Conservation (phyloP, 139 green algal species). For the Nannochloris sp. region DNA sequence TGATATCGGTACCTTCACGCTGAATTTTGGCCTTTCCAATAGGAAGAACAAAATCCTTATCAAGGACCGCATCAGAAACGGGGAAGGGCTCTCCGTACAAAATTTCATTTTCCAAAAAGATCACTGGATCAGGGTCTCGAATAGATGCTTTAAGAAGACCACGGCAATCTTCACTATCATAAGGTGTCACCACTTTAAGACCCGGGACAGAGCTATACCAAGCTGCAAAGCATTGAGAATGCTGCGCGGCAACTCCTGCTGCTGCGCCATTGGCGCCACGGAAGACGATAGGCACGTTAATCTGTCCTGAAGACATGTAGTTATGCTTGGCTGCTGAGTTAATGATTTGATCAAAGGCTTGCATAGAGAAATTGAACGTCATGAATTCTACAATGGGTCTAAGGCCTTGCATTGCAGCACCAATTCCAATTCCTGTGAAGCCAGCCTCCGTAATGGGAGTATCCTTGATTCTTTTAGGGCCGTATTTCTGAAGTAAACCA, state of each 20-base stretch:
- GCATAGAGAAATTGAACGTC: slow-evolving; percentile 99
- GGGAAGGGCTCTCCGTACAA: slow-evolving; percentile 90
- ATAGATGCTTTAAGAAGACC: slow-evolving; percentile 96
- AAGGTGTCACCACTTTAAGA: slow-evolving; percentile 96
- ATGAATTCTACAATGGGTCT: slow-evolving; percentile 98
- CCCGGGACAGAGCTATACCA: slow-evolving; percentile 93
- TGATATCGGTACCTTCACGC: slow-evolving; percentile 82
- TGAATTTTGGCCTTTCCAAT: slow-evolving; percentile 95
- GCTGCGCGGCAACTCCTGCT: slow-evolving; percentile 92
- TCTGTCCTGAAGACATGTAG: slow-evolving; percentile 97
- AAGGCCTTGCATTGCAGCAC: slow-evolving; percentile 86
- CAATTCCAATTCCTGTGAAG: slow-evolving; percentile 93
- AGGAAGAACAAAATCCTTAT: slow-evolving; percentile 90
- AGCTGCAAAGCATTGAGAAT: slow-evolving; percentile 96
- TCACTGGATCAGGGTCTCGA: slow-evolving; percentile 91
- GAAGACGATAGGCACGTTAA: slow-evolving; percentile 94
- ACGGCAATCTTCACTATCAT: slow-evolving; percentile 86
- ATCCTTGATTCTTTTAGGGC: slow-evolving; percentile 85
- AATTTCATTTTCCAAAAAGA: slow-evolving; percentile 98
- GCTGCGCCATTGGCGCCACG: slow-evolving; percentile 95
- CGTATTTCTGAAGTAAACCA: slow-evolving; percentile 92
- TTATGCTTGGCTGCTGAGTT: slow-evolving; percentile 97
- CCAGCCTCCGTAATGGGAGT: slow-evolving; percentile 99
- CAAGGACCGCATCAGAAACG: slow-evolving; percentile 53
- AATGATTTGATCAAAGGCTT: slow-evolving; percentile 98